Evolutionary conservation across 495 filamentous ascomycete species (phyloP).

Genomic region (Neurospora sublineolata): DNA sequence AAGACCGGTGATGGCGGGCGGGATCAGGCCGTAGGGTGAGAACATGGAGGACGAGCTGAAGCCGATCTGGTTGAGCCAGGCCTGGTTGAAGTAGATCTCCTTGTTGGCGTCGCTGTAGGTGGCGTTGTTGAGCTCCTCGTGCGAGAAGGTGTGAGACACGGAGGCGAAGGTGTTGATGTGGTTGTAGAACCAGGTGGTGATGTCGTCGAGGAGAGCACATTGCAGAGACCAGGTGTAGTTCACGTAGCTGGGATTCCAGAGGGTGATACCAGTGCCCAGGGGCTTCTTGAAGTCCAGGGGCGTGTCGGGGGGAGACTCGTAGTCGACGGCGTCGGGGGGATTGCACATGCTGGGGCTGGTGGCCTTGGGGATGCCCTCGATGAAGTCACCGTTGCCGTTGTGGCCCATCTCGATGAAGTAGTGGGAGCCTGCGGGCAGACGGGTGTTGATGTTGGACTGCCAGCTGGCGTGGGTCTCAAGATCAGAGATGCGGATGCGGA

Average conservation of each 20-base stretch:
- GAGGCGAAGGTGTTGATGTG: conserved; percentile 44
- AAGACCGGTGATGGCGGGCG: conserved; percentile 52
- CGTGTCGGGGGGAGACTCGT: conserved; percentile 36
- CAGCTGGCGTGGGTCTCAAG: conserved; percentile 38
- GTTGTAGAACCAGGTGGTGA: conserved; percentile 41
- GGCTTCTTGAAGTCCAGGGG: conserved; percentile 46
- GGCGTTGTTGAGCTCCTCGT: conserved; percentile 47
- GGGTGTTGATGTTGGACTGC: conserved; percentile 37
- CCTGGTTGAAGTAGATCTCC: conserved; percentile 50
- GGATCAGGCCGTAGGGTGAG: conserved; percentile 45
- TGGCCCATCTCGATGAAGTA: conserved; percentile 49
- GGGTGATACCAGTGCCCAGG: conserved; percentile 42
- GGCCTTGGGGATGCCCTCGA: conserved; percentile 23
- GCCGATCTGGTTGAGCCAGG: conserved; percentile 43
- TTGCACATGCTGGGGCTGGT: conserved; percentile 4
- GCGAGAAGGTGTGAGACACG: conserved; percentile 54
- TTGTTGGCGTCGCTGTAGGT: conserved; percentile 45
- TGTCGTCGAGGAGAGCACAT: conserved; percentile 38
- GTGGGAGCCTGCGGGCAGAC: conserved; percentile 42
- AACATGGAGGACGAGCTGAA: conserved; percentile 31
- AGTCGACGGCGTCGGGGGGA: conserved; percentile 13
- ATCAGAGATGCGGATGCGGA: conserved; percentile 41
- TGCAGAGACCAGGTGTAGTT: conserved; percentile 36
- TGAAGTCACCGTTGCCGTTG: conserved; percentile 53
- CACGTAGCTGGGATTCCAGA: conserved; percentile 40